Evolutionary conservation across 2,329 filamentous ascomycete genomes (phyloP).

Genomic region (Apiospora marii): DNA sequence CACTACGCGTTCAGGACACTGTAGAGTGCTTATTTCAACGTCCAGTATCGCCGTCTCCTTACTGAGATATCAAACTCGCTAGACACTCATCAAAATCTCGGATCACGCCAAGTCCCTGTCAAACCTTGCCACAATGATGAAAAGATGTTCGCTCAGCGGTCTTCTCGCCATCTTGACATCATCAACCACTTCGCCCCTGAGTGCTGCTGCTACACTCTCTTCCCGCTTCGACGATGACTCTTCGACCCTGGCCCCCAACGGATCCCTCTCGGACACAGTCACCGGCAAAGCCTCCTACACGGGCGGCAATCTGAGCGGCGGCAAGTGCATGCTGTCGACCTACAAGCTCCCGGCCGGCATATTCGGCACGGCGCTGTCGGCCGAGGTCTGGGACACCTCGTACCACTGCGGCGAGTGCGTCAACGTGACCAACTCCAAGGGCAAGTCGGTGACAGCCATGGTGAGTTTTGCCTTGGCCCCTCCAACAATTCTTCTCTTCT

Average conservation of each 20-base stretch:
- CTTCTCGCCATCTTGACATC: not conserved
- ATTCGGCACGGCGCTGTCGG: not conserved
- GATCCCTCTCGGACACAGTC: not conserved
- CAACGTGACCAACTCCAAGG: not conserved
- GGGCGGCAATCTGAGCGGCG: not conserved
- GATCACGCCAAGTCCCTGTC: too few species aligned
- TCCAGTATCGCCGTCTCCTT: too few species aligned
- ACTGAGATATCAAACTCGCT: too few species aligned
- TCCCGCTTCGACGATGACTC: too few species aligned
- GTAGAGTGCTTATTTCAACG: too few species aligned
- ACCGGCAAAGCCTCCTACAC: not conserved
- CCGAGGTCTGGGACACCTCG: not conserved
- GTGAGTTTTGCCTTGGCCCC: not conserved
- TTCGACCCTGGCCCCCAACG: not conserved
- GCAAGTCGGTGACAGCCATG: not conserved
- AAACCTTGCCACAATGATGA: not conserved
- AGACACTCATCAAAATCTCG: too few species aligned
- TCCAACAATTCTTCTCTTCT: too few species aligned
- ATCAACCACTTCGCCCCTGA: not conserved
- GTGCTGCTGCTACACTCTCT: too few species aligned
- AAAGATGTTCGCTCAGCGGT: not conserved
- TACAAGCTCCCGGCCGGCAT: not conserved
- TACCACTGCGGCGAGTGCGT: slow-evolving; percentile 7
- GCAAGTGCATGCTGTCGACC: slow-evolving; percentile 12
- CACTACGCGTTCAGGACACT: too few species aligned